phyloP scores from a whole-genome alignment of 805 yeast species.

The Kluyveromyces aestuarii region DNA sequence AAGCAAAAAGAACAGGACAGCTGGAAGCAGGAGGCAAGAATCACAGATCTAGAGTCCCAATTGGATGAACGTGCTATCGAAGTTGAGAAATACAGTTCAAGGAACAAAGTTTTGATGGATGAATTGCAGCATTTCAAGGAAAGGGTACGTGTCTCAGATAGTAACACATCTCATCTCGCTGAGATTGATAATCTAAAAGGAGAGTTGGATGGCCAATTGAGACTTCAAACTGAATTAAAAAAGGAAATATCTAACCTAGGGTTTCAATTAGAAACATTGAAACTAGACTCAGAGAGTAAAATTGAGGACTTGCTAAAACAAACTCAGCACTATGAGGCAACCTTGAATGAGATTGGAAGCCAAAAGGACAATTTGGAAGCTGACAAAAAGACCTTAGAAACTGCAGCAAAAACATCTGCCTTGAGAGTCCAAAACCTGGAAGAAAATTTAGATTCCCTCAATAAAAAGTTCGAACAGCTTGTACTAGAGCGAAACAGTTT shows the following conservation, averaged over 20 bases:
- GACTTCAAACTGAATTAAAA: constrained; percentile 56
- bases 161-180: constrained; percentile 36
- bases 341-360: constrained; percentile 33
- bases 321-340: constrained; percentile 33
- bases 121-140: constrained; percentile 45
- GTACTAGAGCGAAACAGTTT: constrained; percentile 39
- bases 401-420: constrained; percentile 36
- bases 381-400: constrained; percentile 38
- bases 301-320: constrained; percentile 34
- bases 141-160: constrained; percentile 33
- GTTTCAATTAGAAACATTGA: constrained; percentile 49
- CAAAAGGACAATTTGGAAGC: constrained; percentile 35
- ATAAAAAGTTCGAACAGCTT: constrained; percentile 54
- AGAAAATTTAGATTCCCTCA: constrained; percentile 50
- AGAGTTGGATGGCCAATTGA: constrained; percentile 45
- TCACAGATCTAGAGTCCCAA: constrained; percentile 43
- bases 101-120: constrained; percentile 43
- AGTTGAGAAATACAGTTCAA: constrained; percentile 39
- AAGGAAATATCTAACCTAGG: constrained; percentile 55
- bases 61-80: constrained; percentile 50
- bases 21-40: constrained; percentile 43
- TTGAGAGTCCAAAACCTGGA: constrained; percentile 50
- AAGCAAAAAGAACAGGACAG: constrained; percentile 45
- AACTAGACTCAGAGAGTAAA: constrained; percentile 30
- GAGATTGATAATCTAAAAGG: constrained; percentile 47